Evolutionary conservation across 2,329 filamentous ascomycete species (phyloP).

Genomic region (Colletotrichum incanum): DNA sequence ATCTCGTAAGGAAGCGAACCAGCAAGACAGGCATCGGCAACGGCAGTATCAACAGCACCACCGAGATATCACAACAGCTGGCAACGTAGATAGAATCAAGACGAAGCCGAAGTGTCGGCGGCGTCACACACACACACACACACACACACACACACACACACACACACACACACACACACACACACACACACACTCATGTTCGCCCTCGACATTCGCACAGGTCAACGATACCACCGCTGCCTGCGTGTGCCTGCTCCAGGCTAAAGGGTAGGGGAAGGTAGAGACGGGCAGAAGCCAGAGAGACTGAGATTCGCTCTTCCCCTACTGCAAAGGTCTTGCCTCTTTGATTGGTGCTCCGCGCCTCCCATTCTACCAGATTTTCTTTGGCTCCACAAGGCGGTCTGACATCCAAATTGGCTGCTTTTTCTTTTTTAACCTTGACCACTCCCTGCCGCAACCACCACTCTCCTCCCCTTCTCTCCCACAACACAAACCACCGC

Average conservation of each 20-base stretch:
- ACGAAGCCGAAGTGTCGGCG: neutral
- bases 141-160: neutral
- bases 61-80: neutral
- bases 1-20: neutral
- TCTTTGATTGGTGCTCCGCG: slow-evolving; percentile 38
- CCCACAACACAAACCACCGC: slow-evolving; percentile 42
- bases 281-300: slow-evolving; percentile 7
- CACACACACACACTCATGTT: neutral
- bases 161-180: neutral
- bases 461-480: slow-evolving; percentile 38
- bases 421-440: slow-evolving; percentile 37
- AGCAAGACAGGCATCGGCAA: neutral
- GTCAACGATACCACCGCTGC: neutral
- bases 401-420: slow-evolving; percentile 35
- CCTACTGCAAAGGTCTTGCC: slow-evolving; percentile 31
- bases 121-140: neutral
- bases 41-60: neutral
- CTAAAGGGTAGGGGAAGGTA: neutral
- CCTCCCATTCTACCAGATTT: slow-evolving; percentile 34
- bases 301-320: slow-evolving; percentile 22
- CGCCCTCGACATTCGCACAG: neutral
- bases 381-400: slow-evolving; percentile 41
- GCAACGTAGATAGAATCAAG: neutral
- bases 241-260: neutral
- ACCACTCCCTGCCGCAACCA: slow-evolving; percentile 36